A percentile compares a stretch with the other conserved stretches of the same genome.
phyloP scores from a whole-genome alignment of 805 yeast genomes.

The Candida morakotiae region DNA sequence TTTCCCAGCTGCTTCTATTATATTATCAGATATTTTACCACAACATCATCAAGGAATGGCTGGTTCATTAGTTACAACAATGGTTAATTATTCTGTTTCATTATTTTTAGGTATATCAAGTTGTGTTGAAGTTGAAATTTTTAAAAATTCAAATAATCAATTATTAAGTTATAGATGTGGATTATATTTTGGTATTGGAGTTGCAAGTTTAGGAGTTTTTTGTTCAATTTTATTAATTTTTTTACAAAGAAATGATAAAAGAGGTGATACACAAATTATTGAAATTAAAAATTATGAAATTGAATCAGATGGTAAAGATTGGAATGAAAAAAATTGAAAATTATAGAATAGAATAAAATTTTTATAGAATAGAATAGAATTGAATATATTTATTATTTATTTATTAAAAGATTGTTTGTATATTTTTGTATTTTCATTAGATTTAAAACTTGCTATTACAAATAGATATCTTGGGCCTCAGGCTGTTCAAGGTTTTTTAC shows the following conservation, averaged over 20 bases:
- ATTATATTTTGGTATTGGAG: slow-evolving; percentile 56
- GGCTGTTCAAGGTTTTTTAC: no score
- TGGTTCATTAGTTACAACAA: slow-evolving; percentile 67
- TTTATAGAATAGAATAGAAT: no score
- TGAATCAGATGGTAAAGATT: slow-evolving; percentile 1
- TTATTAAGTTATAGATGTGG: slow-evolving; percentile 54
- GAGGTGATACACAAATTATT: slow-evolving; percentile 1
- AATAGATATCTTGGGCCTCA: no score
- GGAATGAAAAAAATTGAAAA: not conserved
- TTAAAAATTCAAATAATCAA: slow-evolving; percentile 7
- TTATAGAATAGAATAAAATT: not conserved
- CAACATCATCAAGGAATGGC: slow-evolving; percentile 71
- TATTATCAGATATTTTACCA: slow-evolving; percentile 58
- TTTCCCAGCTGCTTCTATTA: slow-evolving; percentile 69
- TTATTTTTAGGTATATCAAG: slow-evolving; percentile 68
- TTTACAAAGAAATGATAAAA: slow-evolving; percentile 6
- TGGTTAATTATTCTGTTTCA: slow-evolving; percentile 68
- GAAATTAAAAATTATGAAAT: not conserved
- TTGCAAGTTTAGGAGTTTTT: slow-evolving; percentile 46
- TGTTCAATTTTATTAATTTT: slow-evolving; percentile 22
- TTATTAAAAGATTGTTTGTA: no score
- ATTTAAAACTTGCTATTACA: no score
- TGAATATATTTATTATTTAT: not conserved
- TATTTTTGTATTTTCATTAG: no score
- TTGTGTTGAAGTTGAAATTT: slow-evolving; percentile 47